These are phyloP conservation scores for Ophiostoma angusticollis DNA, from an alignment of 2,329 filamentous ascomycete genomes.

Conservation along the genomic window DNA sequence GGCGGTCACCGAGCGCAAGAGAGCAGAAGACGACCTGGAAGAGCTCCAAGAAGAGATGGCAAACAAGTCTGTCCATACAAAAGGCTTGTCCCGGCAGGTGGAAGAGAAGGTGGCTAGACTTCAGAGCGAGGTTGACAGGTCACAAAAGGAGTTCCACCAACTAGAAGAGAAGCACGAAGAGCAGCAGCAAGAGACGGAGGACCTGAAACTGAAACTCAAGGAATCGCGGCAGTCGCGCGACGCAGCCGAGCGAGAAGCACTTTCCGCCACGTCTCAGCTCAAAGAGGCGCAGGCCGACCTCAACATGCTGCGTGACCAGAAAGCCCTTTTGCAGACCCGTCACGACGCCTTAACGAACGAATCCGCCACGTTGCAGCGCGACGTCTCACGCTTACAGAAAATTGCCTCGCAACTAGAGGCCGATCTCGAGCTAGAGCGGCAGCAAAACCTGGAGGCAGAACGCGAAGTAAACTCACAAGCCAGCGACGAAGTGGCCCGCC, in stretches of 20 bases:
- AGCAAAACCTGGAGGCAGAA: conserved; percentile 46
- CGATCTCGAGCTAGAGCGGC: conserved; percentile 39
- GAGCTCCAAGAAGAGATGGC: conserved; percentile 65
- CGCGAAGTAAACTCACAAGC: conserved; percentile 42
- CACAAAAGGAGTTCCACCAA: conserved; percentile 34
- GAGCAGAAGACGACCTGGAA: conserved; percentile 46
- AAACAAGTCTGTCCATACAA: conserved; percentile 65
- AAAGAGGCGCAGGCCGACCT: conserved; percentile 47
- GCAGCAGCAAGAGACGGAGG: conserved; percentile 33
- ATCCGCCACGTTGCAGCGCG: conserved; percentile 52
- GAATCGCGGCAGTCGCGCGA: conserved; percentile 32
- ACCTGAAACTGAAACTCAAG: conserved; percentile 31
- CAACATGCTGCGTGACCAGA: conserved; percentile 46
- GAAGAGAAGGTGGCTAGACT: conserved; percentile 57
- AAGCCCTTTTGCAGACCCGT: conserved; percentile 54
- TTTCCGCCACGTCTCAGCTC: conserved; percentile 35
- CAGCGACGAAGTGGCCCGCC: conserved; percentile 33
- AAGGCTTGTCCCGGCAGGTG: conserved; percentile 60
- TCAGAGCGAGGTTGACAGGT: conserved; percentile 50
- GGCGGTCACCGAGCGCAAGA: conserved; percentile 40
- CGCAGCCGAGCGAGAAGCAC: conserved; percentile 22
- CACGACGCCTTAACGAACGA: conserved; percentile 56
- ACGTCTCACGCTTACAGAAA: conserved; percentile 39
- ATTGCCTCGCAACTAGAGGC: conserved; percentile 35
- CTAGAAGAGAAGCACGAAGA: conserved; percentile 38